Percentiles rank a stretch among this genome's conserved stretches.
These are phyloP conservation scores for Eustoma russellianum DNA, from an alignment of 257 asterid genomes.

Conservation along the genomic window DNA sequence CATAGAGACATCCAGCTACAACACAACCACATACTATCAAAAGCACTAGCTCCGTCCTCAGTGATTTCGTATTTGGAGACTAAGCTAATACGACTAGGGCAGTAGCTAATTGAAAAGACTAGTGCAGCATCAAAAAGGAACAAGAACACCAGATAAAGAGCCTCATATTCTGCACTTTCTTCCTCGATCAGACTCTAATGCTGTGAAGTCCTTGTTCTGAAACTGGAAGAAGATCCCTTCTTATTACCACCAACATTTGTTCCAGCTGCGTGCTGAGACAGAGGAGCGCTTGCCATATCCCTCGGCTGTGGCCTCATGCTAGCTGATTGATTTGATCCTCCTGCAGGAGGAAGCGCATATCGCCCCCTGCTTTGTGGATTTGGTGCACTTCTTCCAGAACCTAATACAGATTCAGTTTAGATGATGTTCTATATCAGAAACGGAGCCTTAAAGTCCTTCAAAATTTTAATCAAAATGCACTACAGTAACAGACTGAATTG, in stretches of 20 bases:
- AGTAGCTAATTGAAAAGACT: neutral
- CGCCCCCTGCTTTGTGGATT: conserved; percentile 35
- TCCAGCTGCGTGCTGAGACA: conserved; percentile 14
- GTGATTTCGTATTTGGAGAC: neutral
- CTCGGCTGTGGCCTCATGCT: conserved; percentile 6
- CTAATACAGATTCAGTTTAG: conserved; percentile 18
- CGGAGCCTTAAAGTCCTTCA: neutral
- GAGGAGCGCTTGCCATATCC: conserved; percentile 18
- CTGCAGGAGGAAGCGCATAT: conserved; percentile 61
- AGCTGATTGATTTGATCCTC: conserved; percentile 21
- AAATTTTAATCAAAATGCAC: neutral
- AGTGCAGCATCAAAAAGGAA: neutral
- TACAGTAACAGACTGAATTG: too few species aligned
- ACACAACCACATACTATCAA: too few species aligned
- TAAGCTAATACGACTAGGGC: neutral
- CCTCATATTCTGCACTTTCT: too few species aligned
- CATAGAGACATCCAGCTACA: too few species aligned
- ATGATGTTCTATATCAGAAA: neutral
- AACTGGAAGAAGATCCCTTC: conserved; percentile 15
- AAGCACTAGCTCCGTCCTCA: too few species aligned
- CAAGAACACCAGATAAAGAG: too few species aligned
- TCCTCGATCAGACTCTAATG: conserved; percentile 7
- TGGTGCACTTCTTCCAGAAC: conserved; percentile 31
- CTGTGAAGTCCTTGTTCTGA: conserved; percentile 18
- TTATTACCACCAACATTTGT: conserved; percentile 9